phyloP scores from a whole-genome alignment of 176 grass and related monocot genomes.

The sorghum (Sorghum bicolor) region Sorghum_bicolor_NCBIv3 NC_012874.2:41466501-41467000 shows the following conservation, averaged over 20 bases:
- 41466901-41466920: conserved; percentile 92
- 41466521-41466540: no score
- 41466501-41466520: no score
- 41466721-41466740: not conserved
- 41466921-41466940: conserved; percentile 91
- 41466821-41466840: not conserved
- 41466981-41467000: not conserved
- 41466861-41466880: conserved; percentile 76
- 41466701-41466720: no score
- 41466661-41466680: no score
- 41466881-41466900: conserved; percentile 84
- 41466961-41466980: not conserved
- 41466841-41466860: conserved; percentile 90
- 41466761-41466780: not conserved
- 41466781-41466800: not conserved
- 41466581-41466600: no score
- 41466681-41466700: no score
- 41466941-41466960: conserved; percentile 23
- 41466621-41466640: no score
- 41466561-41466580: no score
- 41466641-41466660: no score
- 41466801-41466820: not conserved
- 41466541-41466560: no score
- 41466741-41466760: not conserved
- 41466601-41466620: no score